These are phyloP conservation scores for Apiosordaria backusii DNA, from an alignment of 495 filamentous ascomycete species.

Conservation along the genomic window DNA sequence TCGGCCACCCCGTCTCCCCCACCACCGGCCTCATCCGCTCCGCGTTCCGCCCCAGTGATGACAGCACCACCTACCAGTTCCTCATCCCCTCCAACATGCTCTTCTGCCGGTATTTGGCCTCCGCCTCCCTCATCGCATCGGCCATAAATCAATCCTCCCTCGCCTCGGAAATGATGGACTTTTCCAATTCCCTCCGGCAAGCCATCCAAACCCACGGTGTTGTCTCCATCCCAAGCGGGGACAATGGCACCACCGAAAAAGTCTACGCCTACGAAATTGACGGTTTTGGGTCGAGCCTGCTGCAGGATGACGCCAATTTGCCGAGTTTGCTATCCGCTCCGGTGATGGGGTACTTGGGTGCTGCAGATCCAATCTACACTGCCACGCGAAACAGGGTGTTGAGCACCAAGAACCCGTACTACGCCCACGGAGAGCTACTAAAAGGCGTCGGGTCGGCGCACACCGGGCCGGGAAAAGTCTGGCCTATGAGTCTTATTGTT, in stretches of 20 bases:
- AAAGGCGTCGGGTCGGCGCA: slow-evolving; percentile 57
- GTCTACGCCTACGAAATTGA: slow-evolving; percentile 62
- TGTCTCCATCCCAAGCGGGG: slow-evolving; percentile 18
- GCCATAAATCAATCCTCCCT: slow-evolving; percentile 39
- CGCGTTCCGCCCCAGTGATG: slow-evolving; percentile 64
- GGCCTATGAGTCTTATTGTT: slow-evolving; percentile 59
- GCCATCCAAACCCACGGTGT: slow-evolving; percentile 53
- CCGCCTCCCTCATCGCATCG: slow-evolving; percentile 47
- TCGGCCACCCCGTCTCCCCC: slow-evolving; percentile 53
- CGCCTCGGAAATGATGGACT: slow-evolving; percentile 46
- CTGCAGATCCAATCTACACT: slow-evolving; percentile 45
- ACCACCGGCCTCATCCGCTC: slow-evolving; percentile 60
- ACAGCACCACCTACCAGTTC: slow-evolving; percentile 54
- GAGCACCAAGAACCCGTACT: slow-evolving; percentile 52
- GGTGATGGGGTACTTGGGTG: slow-evolving; percentile 47
- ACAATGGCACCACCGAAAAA: slow-evolving; percentile 18
- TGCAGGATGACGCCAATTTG: slow-evolving; percentile 65
- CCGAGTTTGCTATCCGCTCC: slow-evolving; percentile 54
- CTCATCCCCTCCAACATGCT: slow-evolving; percentile 69
- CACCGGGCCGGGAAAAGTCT: slow-evolving; percentile 52
- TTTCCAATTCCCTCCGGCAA: slow-evolving; percentile 43
- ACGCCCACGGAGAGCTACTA: slow-evolving; percentile 50
- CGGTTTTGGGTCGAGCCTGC: slow-evolving; percentile 49
- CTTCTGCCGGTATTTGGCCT: slow-evolving; percentile 54
- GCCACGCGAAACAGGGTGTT: slow-evolving; percentile 51